Conservation (phyloP, 2,329 filamentous ascomycete genomes). For the Pestalotiopsis sp. region DNA sequence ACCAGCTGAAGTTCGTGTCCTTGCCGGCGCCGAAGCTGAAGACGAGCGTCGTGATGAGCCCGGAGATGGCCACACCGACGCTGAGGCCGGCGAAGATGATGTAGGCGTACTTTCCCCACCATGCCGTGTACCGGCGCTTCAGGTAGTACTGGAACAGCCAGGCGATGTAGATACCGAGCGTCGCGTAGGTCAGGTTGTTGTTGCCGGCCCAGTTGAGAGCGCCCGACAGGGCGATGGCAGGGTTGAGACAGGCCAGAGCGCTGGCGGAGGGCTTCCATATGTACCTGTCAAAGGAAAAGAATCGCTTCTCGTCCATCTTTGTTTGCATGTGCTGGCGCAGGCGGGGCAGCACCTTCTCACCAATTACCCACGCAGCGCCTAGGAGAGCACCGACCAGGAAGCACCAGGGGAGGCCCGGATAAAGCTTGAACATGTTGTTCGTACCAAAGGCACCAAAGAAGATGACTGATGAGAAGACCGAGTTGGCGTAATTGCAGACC, state of each 20-base stretch:
- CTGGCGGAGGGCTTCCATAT: conserved; percentile 24
- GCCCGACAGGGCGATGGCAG: conserved; percentile 28
- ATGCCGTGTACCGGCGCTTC: conserved; percentile 22
- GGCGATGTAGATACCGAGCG: conserved; percentile 30
- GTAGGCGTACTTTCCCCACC: conserved; percentile 30
- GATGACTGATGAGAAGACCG: conserved; percentile 34
- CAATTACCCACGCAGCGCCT: conserved; percentile 28
- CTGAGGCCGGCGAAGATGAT: conserved; percentile 27
- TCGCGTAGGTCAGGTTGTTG: conserved; percentile 32
- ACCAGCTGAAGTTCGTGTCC: conserved; percentile 11
- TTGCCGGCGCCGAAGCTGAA: conserved; percentile 23
- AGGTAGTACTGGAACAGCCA: conserved; percentile 31
- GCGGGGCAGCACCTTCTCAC: conserved; percentile 28
- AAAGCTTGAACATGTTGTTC: conserved; percentile 20
- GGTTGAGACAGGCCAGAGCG: conserved; percentile 20
- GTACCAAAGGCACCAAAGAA: conserved; percentile 7
- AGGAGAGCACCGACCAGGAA: conserved; percentile 37
- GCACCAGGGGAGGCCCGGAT: conserved; percentile 34
- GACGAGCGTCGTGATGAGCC: conserved; percentile 18
- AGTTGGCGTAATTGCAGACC: conserved; percentile 9
- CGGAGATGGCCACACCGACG: conserved; percentile 19
- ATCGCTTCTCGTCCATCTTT: conserved; percentile 20
- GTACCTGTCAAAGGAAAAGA: conserved; percentile 22
- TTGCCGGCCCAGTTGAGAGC: conserved; percentile 30
- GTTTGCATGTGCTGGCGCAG: conserved; percentile 17